Conservation (phyloP, 768 basidiomycete species). For the Suillus placidus region DNA sequence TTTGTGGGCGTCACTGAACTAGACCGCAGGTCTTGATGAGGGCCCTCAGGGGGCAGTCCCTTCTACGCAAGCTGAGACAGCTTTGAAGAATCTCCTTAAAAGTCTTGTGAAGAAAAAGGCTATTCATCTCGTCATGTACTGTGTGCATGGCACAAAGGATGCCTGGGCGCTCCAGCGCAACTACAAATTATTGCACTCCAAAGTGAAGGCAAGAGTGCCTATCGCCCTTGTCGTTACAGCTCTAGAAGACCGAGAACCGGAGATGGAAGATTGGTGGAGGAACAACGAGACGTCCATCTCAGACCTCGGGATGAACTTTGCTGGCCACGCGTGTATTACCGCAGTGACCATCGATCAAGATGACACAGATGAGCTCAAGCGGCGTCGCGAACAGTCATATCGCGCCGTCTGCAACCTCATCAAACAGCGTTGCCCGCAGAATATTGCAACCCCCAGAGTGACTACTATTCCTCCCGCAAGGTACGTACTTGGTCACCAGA, state of each 20-base stretch:
- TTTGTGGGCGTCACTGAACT: background rate
- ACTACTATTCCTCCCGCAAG: background rate
- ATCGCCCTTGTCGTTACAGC: conserved; percentile 43
- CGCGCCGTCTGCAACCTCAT: conserved; percentile 25
- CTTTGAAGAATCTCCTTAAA: background rate
- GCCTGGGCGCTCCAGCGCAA: conserved; percentile 38
- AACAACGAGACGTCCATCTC: conserved; percentile 28
- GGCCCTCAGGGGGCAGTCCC: background rate
- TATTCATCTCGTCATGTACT: conserved; percentile 33
- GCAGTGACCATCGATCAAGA: conserved; percentile 20
- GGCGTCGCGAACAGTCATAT: conserved; percentile 30
- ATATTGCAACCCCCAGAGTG: no score
- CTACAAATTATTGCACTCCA: conserved; percentile 42
- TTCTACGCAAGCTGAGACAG: background rate
- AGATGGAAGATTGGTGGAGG: conserved; percentile 39
- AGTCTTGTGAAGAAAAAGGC: conserved; percentile 9
- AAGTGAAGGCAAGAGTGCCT: conserved; percentile 41
- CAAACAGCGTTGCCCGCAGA: background rate
- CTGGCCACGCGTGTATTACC: conserved; percentile 37
- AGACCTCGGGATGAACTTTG: conserved; percentile 30
- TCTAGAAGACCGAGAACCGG: conserved; percentile 36
- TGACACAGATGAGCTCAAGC: conserved; percentile 15
- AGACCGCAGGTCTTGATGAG: background rate
- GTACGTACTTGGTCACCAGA: background rate
- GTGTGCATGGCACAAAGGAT: conserved; percentile 42